Base-by-base conservation (phyloP, 2,329 filamentous ascomycete genomes). In the Pseudocercospora fijiensis region DNA sequence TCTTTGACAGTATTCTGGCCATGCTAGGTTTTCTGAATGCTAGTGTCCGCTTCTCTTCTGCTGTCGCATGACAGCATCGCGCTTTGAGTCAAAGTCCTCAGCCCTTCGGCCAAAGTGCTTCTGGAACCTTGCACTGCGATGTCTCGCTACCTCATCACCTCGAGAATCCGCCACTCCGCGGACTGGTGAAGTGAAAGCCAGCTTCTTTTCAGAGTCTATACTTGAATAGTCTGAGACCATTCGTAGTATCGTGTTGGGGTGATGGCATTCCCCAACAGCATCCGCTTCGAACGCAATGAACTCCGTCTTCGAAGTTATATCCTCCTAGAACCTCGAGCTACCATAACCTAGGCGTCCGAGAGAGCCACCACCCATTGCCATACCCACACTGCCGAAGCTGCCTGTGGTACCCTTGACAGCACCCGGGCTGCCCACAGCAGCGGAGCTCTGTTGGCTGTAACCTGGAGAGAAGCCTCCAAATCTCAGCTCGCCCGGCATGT, bases 401-500 rank as follows among this genome's bases (percentile, higher is more conserved):
- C 37, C 33, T 5, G 22, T 11, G 7, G 52, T 56, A 18, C 52
- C 52, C 27, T 33, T 56, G 8, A 56, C 52, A 56, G 52, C 16
- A n/a, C 57, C 26, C 16, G 62, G 58, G 56, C 62, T 65, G 26
- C 62, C 62, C 30, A 65, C 60, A n/a, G 56, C 41, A 41, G 37
- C 45, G 8, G 55, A 16, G 20, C 20, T 26, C 49, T 52, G 56
- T 26, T 56, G 26, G 0, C n/a, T 16, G 10, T 56, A 56, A n/a
- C 58, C 57, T 8, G 60, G 61, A 30, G 64, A 68, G 57, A 66
- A 67, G n/a, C 60, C 61, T 16, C 64, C 68, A 37, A 65, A 69
- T 28, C 65, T 58, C 52, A 66, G 52, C 45, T 70, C 69, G 24
- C 66, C 66, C 10, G 64, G 67, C 47, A 72, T 52, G 22, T 65